Base-by-base conservation (phyloP, 208 protist genomes). In the Trypanosoma grayi region DNA sequence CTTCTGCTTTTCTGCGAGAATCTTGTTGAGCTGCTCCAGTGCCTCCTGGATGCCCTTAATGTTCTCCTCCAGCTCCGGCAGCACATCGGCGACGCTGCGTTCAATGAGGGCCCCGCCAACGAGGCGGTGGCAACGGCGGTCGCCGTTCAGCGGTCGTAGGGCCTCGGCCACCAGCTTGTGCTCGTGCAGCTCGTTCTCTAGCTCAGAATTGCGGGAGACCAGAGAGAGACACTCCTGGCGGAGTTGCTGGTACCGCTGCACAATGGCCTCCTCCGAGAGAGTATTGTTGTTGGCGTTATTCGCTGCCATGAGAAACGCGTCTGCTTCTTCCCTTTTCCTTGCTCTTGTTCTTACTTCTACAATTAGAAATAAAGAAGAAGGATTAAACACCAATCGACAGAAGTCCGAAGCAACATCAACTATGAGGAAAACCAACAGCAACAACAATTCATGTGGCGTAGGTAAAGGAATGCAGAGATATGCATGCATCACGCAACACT, bases 91-190 rank as follows among this genome's bases (percentile, higher is more conserved):
- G 0, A 98, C 95, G 7, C 89, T 98, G 60, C 92, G 86, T 75
- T 99, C 94, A 39, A 98, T 84, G 10, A 99, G 82, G 27, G 97
- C 96, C 30, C 90, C 93, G 34, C 96, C 97, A 13, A 99, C 83
- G 30, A 98, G 75, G 28, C 97, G 90, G 66, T 96, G 97, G 72
- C 95, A 98, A 71, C 94, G 93, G 65, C 97, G 94, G 39, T 88
- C 78, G 31, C 71, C 66, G 46, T 97, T 87, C 16, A 98, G 74
- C 6, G 87, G 79, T 13, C 74, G 75, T 4, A 98, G 81, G 31
- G 90, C 83, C 20, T 85, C 76, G 4, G 89, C 86, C 28, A 98
- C 95, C 16, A 97, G 73, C 50, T 88, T 73, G 81, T 97, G 91
- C 77, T 97, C 91, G 66, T 94, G 87, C 25, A 70, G 61, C 65